phyloP scores from a whole-genome alignment of 2,329 filamentous ascomycete species.

The Verticillium nubilum region DNA sequence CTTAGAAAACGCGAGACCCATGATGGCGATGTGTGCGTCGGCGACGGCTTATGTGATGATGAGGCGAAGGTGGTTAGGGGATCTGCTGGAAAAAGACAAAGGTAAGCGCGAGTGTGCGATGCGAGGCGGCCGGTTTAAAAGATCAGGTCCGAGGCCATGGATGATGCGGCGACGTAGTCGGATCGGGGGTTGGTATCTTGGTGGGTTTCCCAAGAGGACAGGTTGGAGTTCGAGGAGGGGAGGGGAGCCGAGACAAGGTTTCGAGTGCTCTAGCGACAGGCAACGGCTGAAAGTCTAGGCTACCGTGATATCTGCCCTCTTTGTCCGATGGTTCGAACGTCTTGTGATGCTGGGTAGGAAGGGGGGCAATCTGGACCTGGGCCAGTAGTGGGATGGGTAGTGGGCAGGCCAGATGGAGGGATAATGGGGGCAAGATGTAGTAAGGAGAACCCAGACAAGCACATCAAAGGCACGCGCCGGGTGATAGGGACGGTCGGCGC shows the following conservation, averaged over 20 bases:
- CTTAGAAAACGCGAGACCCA: conserved; percentile 98
- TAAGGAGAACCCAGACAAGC: background rate
- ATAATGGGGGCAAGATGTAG: background rate
- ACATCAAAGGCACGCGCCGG: background rate
- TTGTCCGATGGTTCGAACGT: background rate
- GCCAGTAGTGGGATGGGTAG: background rate
- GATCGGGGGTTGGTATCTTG: conserved; percentile 10
- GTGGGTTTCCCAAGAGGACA: conserved; percentile 3
- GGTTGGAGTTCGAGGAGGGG: background rate
- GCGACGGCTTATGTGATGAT: conserved; percentile 29
- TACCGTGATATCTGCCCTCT: background rate
- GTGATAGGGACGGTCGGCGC: background rate
- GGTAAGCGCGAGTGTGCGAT: conserved; percentile 8
- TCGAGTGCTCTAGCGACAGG: conserved; percentile 1
- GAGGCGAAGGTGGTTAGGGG: conserved; percentile 20
- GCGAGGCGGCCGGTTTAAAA: background rate
- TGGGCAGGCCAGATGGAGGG: background rate
- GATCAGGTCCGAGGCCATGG: background rate
- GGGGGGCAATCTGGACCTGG: background rate
- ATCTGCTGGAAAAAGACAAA: background rate
- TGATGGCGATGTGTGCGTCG: conserved; percentile 54
- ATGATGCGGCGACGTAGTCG: conserved; percentile 23
- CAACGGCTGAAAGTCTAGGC: background rate
- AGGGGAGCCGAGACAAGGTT: background rate
- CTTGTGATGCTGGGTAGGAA: background rate